Evolutionary conservation across 805 yeast species (phyloP).

Genomic region (Yamadazyma nakazawae): DNA sequence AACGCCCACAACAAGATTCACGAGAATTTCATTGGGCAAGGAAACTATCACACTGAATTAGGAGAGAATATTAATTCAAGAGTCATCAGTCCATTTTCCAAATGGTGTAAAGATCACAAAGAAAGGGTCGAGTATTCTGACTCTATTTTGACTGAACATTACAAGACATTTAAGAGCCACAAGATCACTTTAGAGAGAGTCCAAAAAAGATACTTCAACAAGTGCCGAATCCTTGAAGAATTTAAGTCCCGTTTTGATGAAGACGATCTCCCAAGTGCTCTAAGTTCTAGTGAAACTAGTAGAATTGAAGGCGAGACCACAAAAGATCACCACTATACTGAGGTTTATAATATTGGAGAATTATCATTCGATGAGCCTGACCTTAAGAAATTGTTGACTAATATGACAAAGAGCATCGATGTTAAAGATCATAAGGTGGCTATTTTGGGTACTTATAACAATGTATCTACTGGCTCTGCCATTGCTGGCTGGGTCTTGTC

Average conservation of each 20-base stretch:
- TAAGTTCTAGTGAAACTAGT: background rate
- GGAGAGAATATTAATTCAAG: constrained; percentile 57
- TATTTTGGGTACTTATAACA: constrained; percentile 63
- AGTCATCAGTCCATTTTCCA: constrained; percentile 67
- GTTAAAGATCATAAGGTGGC: constrained; percentile 57
- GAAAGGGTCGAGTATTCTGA: constrained; percentile 63
- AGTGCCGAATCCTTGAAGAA: constrained; percentile 72
- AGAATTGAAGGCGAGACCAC: constrained; percentile 17
- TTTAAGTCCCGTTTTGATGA: constrained; percentile 47
- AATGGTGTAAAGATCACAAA: constrained; percentile 74
- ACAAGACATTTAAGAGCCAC: constrained; percentile 49
- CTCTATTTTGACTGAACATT: constrained; percentile 46
- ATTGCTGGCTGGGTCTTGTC: constrained; percentile 59
- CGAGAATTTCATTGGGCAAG: constrained; percentile 55
- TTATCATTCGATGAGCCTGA: constrained; percentile 24
- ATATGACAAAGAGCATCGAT: constrained; percentile 42
- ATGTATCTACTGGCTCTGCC: constrained; percentile 58
- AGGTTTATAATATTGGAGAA: constrained; percentile 31
- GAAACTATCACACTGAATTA: constrained; percentile 54
- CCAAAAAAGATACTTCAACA: constrained; percentile 71
- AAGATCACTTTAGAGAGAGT: constrained; percentile 49
- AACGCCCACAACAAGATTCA: constrained; percentile 58
- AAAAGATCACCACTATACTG: constrained; percentile 18
- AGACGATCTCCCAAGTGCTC: constrained; percentile 30
- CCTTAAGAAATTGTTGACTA: constrained; percentile 33